phyloP scores from a whole-genome alignment of 306 rosid genomes.

The Acacia acuminata region DNA sequence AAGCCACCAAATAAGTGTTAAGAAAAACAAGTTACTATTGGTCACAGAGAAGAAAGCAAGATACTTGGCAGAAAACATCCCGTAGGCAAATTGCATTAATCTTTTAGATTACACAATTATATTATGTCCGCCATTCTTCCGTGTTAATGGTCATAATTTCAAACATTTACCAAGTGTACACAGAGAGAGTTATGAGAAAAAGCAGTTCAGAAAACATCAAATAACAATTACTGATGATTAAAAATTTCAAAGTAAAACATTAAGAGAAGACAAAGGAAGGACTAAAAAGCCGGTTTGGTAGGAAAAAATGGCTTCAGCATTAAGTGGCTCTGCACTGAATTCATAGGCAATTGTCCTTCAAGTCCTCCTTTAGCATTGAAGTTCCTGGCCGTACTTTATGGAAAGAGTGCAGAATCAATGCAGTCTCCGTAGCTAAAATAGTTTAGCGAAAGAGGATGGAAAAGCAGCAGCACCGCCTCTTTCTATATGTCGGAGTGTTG shows the following conservation, averaged over 20 bases:
- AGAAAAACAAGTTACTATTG: neutral
- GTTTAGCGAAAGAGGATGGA: neutral
- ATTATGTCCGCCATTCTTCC: neutral
- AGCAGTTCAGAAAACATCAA: neutral
- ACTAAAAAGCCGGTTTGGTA: neutral
- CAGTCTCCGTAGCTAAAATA: neutral
- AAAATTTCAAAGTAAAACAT: neutral
- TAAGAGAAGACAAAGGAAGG: neutral
- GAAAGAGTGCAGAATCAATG: neutral
- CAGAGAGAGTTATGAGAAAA: neutral
- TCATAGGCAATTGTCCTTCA: neutral
- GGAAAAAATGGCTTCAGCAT: neutral
- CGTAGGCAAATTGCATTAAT: conserved; percentile 9
- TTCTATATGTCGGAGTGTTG: neutral
- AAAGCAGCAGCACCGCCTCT: neutral
- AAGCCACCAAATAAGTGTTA: conserved; percentile 21
- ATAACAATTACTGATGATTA: conserved; percentile 8
- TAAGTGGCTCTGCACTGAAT: neutral
- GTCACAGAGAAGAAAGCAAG: neutral
- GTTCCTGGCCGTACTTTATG: neutral
- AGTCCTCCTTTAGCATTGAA: neutral
- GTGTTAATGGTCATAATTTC: conserved; percentile 1
- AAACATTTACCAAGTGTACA: conserved; percentile 5
- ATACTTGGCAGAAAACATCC: conserved; percentile 22
- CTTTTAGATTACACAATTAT: conserved; percentile 10